Base-by-base conservation (phyloP, 768 basidiomycete species). In the Lactarius tabidus region DNA sequence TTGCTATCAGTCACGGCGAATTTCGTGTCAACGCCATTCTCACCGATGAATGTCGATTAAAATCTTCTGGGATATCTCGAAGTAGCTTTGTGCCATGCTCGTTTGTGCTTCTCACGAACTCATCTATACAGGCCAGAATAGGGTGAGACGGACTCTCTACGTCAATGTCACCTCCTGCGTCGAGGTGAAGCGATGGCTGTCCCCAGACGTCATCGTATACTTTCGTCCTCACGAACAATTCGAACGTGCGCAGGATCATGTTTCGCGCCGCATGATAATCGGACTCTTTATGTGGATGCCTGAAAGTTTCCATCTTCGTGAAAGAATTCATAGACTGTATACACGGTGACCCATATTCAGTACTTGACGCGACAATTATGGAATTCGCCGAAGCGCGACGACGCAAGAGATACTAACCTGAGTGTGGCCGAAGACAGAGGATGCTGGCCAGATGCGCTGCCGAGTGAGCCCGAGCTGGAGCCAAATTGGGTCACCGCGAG, bases 381-480 rank as follows among this genome's bases (percentile, higher is more conserved):
- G 38, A 14, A 35, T 57, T 36, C 18, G 23, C 62, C 31, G 17
- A 43, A 33, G 20, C 28, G 39, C 28, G 31, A n/a, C 26, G 43
- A 52, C 10, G 10, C 28, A 41, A 33, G 36, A 20, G 20, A 41
- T 20, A 72, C 72, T 71, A 43, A 74, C 73, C 72, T 65, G 60
- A 45, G 23, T 38, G 28, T 41, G 43, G 48, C 48, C 26, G 4
- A 69, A 56, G 36, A 39, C 33, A 17, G 54, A 59, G 33, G 52
- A 23, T 5, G 35, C 31, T 59, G 63, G 67, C 67, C 48, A 63
- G 51, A 62, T 55, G 29, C 10, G 15, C 15, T 65, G 41, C 14
- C 55, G 69, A 20, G 48, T 6, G 31, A 29, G 26, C 59, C 39
- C 59, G 36, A 70, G 51, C 39, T 48, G 56, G 33, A 33, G 39